Evolutionary conservation across 2,329 filamentous ascomycete genomes (phyloP), one percentile per base, ranked within the genome.

Genomic region (Colletotrichum horii): DNA sequence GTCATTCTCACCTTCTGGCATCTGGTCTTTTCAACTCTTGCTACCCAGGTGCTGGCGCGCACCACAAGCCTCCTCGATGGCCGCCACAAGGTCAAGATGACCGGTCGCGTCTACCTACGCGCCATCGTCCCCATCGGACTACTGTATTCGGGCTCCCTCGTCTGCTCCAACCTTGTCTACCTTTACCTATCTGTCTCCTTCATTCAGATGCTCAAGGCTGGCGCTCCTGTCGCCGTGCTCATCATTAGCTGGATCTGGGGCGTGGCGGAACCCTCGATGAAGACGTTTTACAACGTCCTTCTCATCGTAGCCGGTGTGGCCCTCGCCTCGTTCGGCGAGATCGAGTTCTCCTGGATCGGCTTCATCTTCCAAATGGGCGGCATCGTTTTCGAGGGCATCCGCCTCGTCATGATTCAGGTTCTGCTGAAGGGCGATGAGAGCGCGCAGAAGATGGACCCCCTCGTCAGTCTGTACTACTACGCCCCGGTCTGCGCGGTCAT

Each of bases 381-480:
- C 78, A 94, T 96, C 79, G 83, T 93, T 66, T 96, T 96, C 81
- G 95, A 97, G 87, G 94, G 95, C 60, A 89, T 94, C 77, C 93
- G 95, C 76, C 88, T 97, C 77, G 93, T 96, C 85, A 95, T 97
- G 94, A 94, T 97, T 73, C 94, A 97, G 86, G 92, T 94, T 76
- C 89, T 98, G 80, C 91, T 98, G 67, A 94, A 92, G 82, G 93
- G 90, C 38, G 90, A 94, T 66, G 94, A 95, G 60, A 75, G 66
- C 66, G 74, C 74, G 19, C 84, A 94, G 87, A 95, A 95, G 88
- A 97, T 97, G 95, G 94, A 97, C 81, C 95, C 95, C 43, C 90
- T 98, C 43, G 95, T 97, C 77, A 95, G 94, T 36, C 90, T 97
- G 26, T 97, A 97, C 89, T 97, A 97, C 88, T 97, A 95, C 82